Percentiles rank a stretch among this genome's conserved stretches.
Conservation (phyloP, 768 basidiomycete genomes). For the Hericium erinaceus region DNA sequence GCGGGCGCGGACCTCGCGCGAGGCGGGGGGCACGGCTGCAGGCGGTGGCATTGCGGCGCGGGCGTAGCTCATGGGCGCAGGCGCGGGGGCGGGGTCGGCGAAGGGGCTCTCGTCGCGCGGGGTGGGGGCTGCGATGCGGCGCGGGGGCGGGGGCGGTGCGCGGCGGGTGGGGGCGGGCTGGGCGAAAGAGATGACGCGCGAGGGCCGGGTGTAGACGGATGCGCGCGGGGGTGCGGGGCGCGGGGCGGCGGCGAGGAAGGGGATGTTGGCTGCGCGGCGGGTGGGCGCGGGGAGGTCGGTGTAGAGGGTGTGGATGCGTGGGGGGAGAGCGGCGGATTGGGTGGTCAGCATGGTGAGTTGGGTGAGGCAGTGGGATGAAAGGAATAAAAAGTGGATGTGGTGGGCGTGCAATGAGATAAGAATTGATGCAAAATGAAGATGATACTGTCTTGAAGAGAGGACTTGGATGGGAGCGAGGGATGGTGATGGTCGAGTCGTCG, state of each 20-base stretch:
- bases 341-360: slow-evolving; percentile 11
- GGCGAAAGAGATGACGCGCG: background rate
- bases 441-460: background rate
- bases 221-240: slow-evolving; percentile 1
- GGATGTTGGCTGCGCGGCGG: slow-evolving; percentile 14
- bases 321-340: slow-evolving; percentile 5
- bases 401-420: background rate
- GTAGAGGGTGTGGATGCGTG: slow-evolving; percentile 13
- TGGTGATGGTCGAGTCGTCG: background rate
- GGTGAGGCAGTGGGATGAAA: background rate
- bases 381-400: background rate
- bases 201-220: background rate
- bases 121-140: slow-evolving; percentile 6
- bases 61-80: slow-evolving; percentile 4
- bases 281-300: slow-evolving; percentile 15
- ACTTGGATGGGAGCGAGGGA: background rate
- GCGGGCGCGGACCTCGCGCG: slow-evolving; percentile 11
- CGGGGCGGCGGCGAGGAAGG: slow-evolving; percentile 3
- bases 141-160: background rate
- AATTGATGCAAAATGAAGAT: background rate
- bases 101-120: background rate
- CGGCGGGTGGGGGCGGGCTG: background rate
- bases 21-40: slow-evolving; percentile 1
- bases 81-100: background rate
- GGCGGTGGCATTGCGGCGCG: background rate